Evolutionary conservation across 176 grass and related monocot species (phyloP), one percentile per base, ranked within the genome.

Genomic region (Hordeum vulgare): DNA sequence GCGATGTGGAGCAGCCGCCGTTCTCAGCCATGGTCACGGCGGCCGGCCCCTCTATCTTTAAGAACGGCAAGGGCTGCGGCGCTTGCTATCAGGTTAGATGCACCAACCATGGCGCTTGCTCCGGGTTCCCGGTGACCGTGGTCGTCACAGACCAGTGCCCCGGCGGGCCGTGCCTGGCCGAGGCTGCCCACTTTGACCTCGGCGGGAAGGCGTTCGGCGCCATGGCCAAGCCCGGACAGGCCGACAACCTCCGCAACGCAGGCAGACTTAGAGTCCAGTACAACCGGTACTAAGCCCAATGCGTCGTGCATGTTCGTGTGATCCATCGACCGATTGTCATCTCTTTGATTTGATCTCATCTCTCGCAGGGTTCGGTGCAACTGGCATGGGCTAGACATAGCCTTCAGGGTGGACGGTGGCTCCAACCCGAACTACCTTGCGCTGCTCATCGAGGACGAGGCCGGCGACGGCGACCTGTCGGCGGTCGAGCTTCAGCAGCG

Each of bases 391-490:
- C 27, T 77, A 42, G 78, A 93, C 73, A 70, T 97, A 7, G 70
- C 86, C 11, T 91, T 97, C 81, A 73, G 68, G 54, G 91, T 97
- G 39, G 91, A 97, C 44, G 27, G 37, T 14, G 91, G 94, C 21
- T 97, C 94, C 18, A 97, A 97, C 84, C 81, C 86, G 2, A 56
- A 88, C 86, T 97, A 97, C 89, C 76, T 97, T 3, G 94, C 91
- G 1, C 47, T 97, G 20, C 75, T 93, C 8, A 57, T 93, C 42
- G 89, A 93, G 84, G 91, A 88, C 75, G 86, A 88, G 78, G 80
- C 75, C 29, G 91, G 89, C 6, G 94, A 96, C 60, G 94, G 91
- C 71, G 91, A 91, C 67, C 94, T 96, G 23, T 54, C 78, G 13
- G 74, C 80, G 4, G 94, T 96, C 6, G 91, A 90, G 59, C 78